Evolutionary conservation across 257 asterid genomes (phyloP).

Genomic region (Craterostigma plantagineum): DNA sequence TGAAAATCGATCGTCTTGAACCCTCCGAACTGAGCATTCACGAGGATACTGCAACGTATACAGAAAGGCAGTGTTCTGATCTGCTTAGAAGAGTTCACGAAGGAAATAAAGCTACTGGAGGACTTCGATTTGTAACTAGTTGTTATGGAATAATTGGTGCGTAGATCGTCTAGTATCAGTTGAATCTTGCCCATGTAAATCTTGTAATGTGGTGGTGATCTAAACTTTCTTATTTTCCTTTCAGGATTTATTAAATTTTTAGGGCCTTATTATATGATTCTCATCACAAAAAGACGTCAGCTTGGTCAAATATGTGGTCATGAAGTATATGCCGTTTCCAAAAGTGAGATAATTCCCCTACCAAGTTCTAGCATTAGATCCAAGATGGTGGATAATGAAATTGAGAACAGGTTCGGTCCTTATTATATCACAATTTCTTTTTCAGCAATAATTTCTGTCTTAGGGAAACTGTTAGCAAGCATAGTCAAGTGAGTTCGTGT

Average conservation of each 20-base stretch:
- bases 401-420: conserved; percentile 70
- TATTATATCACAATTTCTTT: conserved; percentile 48
- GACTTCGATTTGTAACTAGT: conserved; percentile 54
- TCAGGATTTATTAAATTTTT: conserved; percentile 73
- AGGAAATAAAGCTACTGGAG: conserved; percentile 79
- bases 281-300: conserved; percentile 66
- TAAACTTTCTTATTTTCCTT: neutral
- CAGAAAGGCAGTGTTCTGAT: conserved; percentile 46
- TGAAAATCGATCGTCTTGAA: conserved; percentile 66
- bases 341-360: conserved; percentile 68
- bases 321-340: conserved; percentile 52
- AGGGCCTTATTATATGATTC: conserved; percentile 88
- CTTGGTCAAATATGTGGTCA: conserved; percentile 84
- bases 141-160: conserved; percentile 88
- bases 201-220: neutral
- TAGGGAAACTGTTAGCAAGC: no score
- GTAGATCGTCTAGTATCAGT: conserved; percentile 10
- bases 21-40: conserved; percentile 38
- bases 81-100: conserved; percentile 61
- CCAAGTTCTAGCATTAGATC: conserved; percentile 47
- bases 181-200: neutral
- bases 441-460: conserved; percentile 18
- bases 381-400: conserved; percentile 66
- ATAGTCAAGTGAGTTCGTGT: conserved; percentile 23
- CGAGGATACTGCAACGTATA: conserved; percentile 56